Conservation (phyloP, 2,329 filamentous ascomycete species). For the Zymoseptoria crescenta region DNA sequence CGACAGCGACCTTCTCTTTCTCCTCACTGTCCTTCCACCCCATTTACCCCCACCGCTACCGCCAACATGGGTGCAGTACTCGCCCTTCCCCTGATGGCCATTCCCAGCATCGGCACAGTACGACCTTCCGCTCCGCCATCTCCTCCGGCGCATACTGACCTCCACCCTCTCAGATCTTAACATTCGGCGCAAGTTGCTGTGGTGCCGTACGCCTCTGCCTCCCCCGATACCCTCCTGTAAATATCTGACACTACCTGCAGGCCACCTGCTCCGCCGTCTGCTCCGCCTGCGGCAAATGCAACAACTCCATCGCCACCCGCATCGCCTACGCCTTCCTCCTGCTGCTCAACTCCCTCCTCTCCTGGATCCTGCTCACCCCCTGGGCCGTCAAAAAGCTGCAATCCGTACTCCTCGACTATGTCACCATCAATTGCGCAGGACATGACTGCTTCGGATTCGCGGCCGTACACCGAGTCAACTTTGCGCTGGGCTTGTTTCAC, state of each 20-base stretch:
- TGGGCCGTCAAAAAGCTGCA: conserved; percentile 97
- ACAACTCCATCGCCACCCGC: conserved; percentile 94
- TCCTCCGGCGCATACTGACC: conserved; percentile 9
- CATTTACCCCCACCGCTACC: background rate
- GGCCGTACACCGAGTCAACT: conserved; percentile 95
- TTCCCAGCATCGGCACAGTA: conserved; percentile 83
- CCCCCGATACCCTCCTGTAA: too few relatives aligned
- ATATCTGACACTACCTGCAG: too few relatives aligned
- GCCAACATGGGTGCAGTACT: conserved; percentile 77
- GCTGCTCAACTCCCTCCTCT: conserved; percentile 89
- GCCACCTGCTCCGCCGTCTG: conserved; percentile 91
- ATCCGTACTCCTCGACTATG: conserved; percentile 86
- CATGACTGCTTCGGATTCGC: conserved; percentile 93
- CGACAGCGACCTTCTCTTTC: background rate
- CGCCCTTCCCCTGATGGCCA: conserved; percentile 77
- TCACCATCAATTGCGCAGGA: conserved; percentile 79
- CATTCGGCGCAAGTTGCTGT: conserved; percentile 82
- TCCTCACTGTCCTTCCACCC: background rate
- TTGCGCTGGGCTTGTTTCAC: conserved; percentile 91
- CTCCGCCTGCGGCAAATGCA: conserved; percentile 91
- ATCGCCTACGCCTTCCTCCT: conserved; percentile 80
- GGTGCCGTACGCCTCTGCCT: conserved; percentile 53
- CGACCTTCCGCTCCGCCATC: conserved; percentile 30
- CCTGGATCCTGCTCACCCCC: conserved; percentile 98
- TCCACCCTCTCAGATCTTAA: conserved; percentile 52